Conservation (phyloP, 176 grass and related monocot species). For the Calamus simplicifolius region DNA sequence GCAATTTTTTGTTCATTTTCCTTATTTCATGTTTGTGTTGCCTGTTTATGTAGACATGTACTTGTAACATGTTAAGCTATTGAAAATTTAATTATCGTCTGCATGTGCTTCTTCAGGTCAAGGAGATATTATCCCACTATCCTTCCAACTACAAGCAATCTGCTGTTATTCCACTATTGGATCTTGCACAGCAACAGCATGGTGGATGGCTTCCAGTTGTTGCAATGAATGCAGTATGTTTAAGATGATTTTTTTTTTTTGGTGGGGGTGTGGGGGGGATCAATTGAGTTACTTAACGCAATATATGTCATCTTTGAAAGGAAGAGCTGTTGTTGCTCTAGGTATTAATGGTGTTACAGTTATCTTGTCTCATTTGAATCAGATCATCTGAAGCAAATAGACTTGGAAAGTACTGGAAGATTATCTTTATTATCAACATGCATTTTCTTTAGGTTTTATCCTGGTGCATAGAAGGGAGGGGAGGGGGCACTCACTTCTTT, state of each 20-base stretch:
- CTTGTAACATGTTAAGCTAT: background rate
- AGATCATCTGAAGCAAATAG: no score
- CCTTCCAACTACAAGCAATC: conserved; percentile 98
- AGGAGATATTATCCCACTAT: conserved; percentile 87
- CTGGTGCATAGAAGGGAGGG: no score
- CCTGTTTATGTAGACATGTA: background rate
- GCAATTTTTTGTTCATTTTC: no score
- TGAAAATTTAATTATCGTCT: background rate
- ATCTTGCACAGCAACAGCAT: conserved; percentile 94
- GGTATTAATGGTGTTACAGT: no score
- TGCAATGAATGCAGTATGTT: conserved; percentile 89
- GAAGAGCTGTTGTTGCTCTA: no score
- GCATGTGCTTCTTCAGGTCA: conserved; percentile 37
- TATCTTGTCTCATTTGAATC: no score
- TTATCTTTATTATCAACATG: no score
- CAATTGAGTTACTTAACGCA: background rate
- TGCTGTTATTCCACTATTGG: conserved; percentile 76
- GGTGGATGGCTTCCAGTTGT: conserved; percentile 93
- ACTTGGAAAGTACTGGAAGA: no score
- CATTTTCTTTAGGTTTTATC: no score
- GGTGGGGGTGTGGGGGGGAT: background rate
- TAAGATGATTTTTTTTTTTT: background rate
- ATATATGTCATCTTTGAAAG: no score
- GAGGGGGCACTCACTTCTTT: no score
- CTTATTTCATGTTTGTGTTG: no score